Evolutionary conservation across 2,329 filamentous ascomycete species (phyloP).

Genomic region (Clonostachys solani): DNA sequence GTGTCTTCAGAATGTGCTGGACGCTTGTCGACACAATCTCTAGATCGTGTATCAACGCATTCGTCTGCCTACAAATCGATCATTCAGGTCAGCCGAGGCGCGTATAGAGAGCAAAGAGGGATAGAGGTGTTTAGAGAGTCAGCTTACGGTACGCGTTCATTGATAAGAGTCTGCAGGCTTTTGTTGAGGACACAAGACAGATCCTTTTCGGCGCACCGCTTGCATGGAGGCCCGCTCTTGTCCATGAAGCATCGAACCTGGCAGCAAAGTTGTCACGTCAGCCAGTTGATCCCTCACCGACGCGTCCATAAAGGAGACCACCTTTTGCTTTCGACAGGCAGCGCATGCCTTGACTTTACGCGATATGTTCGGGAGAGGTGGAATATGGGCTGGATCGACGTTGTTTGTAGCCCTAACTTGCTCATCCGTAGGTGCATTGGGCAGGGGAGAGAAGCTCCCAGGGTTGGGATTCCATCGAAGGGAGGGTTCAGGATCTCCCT

Average conservation of each 20-base stretch:
- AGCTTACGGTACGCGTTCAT: slow-evolving; percentile 14
- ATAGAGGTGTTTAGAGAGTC: no score
- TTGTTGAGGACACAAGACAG: neutral
- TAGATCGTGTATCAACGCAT: slow-evolving; percentile 8
- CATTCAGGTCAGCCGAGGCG: no score
- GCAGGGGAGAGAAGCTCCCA: no score
- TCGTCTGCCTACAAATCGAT: slow-evolving; percentile 2
- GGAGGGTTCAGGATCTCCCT: no score
- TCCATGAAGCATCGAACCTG: neutral
- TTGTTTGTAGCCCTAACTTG: no score
- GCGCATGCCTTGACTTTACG: neutral
- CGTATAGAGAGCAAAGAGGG: no score
- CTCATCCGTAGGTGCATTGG: no score
- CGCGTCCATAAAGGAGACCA: neutral
- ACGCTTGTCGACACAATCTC: slow-evolving; percentile 6
- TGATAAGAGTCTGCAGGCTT: slow-evolving; percentile 37
- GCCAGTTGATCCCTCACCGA: neutral
- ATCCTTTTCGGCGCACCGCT: neutral
- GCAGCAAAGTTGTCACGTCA: neutral
- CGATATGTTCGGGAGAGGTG: no score
- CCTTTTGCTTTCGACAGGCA: neutral
- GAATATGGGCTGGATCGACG: no score
- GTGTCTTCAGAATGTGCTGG: slow-evolving; percentile 1
- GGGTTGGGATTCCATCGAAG: no score
- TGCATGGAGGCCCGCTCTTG: neutral